Conservation (phyloP, 1,284 basidiomycete species). For the Microbotryomycetes sp. region DNA sequence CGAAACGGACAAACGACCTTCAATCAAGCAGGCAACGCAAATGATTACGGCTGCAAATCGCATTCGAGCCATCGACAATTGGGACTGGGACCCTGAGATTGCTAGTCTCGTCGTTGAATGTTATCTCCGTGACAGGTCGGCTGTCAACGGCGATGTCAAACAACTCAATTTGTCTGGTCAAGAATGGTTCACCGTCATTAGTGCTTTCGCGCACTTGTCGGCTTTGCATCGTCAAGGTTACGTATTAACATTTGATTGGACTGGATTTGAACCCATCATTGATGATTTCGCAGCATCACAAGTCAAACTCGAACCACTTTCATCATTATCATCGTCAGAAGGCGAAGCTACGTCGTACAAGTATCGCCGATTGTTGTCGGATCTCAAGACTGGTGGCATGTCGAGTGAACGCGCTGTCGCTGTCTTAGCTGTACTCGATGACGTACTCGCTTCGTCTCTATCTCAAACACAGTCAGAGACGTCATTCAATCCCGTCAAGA, state of each 20-base stretch:
- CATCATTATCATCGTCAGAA: no score
- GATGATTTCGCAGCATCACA: constrained; percentile 18
- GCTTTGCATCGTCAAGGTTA: constrained; percentile 1
- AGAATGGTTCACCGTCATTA: constrained; percentile 28
- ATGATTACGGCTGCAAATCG: constrained; percentile 11
- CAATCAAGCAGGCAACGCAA: constrained; percentile 9
- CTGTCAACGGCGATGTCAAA: neutral
- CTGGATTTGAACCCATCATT: constrained; percentile 27
- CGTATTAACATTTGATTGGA: constrained; percentile 11
- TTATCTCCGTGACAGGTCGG: constrained; percentile 13
- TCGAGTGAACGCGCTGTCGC: neutral
- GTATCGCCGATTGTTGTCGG: constrained; percentile 10
- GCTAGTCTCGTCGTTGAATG: constrained; percentile 15
- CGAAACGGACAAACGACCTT: neutral
- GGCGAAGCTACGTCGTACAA: constrained; percentile 10
- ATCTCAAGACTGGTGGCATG: constrained; percentile 12
- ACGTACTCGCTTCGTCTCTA: neutral
- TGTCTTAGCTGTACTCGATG: constrained; percentile 17
- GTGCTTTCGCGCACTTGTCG: constrained; percentile 18
- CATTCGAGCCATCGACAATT: constrained; percentile 9
- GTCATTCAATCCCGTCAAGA: no score
- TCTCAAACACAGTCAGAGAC: no score
- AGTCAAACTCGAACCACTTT: constrained; percentile 11
- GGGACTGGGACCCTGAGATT: neutral
- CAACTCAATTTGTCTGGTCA: constrained; percentile 7